Evolutionary conservation across 2,329 filamentous ascomycete species (phyloP).

Genomic region (Fusarium longipes): DNA sequence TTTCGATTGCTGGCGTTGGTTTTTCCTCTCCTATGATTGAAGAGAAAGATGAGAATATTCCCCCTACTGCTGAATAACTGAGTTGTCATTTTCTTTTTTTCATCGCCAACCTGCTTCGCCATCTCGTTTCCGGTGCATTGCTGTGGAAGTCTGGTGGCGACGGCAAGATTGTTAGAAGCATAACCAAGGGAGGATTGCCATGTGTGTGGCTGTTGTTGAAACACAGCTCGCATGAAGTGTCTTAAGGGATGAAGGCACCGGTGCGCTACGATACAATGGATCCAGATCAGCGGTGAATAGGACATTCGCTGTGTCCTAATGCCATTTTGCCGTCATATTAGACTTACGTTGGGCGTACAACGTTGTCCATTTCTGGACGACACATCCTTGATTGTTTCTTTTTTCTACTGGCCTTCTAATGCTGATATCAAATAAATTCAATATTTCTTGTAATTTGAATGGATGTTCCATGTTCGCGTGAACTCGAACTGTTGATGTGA

Average conservation of each 20-base stretch:
- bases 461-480: not conserved
- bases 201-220: constrained; percentile 37
- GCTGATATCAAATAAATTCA: constrained; percentile 67
- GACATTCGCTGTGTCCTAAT: constrained; percentile 18
- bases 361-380: constrained; percentile 48
- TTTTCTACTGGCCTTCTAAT: constrained; percentile 72
- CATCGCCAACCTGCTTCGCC: constrained; percentile 48
- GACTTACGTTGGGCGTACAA: constrained; percentile 41
- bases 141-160: constrained; percentile 29
- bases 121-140: not conserved
- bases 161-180: constrained; percentile 34
- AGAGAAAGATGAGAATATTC: constrained; percentile 58
- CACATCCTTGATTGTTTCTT: constrained; percentile 53
- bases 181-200: constrained; percentile 32
- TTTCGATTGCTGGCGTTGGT: constrained; percentile 63
- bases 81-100: constrained; percentile 52
- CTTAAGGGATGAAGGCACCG: constrained; percentile 37
- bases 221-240: constrained; percentile 38
- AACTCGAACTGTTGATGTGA: not conserved
- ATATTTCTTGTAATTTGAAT: constrained; percentile 45
- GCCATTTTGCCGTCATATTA: constrained; percentile 37
- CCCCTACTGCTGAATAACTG: constrained; percentile 55
- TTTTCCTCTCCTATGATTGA: constrained; percentile 56
- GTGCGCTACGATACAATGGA: constrained; percentile 35
- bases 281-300: constrained; percentile 37